These are phyloP conservation scores for Oleoguttula mirabilis DNA, from an alignment of 495 filamentous ascomycete genomes.

Conservation along the genomic window DNA sequence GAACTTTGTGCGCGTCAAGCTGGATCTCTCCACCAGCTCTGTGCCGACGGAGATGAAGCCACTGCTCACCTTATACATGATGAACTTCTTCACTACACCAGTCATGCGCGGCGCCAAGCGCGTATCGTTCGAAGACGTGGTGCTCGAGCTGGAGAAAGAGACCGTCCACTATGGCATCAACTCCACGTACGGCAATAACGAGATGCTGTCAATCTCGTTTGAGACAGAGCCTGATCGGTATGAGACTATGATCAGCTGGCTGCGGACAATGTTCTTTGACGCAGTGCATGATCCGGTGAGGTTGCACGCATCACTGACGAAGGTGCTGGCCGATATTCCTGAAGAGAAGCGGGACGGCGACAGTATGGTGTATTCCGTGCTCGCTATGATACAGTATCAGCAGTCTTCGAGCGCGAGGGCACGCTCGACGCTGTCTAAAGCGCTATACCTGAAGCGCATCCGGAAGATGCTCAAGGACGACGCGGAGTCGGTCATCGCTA, in stretches of 20 bases:
- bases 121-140: slow-evolving; percentile 82
- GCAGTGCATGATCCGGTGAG: slow-evolving; percentile 72
- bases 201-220: slow-evolving; percentile 69
- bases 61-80: slow-evolving; percentile 67
- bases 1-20: slow-evolving; percentile 72
- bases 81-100: slow-evolving; percentile 89
- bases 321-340: slow-evolving; percentile 84
- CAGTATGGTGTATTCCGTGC: slow-evolving; percentile 59
- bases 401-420: slow-evolving; percentile 62
- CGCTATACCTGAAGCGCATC: slow-evolving; percentile 75
- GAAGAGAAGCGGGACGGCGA: slow-evolving; percentile 83
- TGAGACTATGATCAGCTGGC: slow-evolving; percentile 66
- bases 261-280: slow-evolving; percentile 74
- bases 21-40: slow-evolving; percentile 64
- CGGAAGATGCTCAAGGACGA: slow-evolving; percentile 60
- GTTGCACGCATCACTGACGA: slow-evolving; percentile 69
- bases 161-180: slow-evolving; percentile 72
- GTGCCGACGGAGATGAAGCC: slow-evolving; percentile 67
- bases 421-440: slow-evolving; percentile 72
- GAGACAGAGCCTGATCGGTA: slow-evolving; percentile 85
- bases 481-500: slow-evolving; percentile 56
- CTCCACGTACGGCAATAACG: slow-evolving; percentile 56
- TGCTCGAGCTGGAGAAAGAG: slow-evolving; percentile 77
- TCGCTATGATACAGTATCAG: slow-evolving; percentile 65
- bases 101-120: slow-evolving; percentile 64